Percentiles rank a stretch among this genome's conserved stretches.
These are phyloP conservation scores for Globisporangium mamillatum DNA, from an alignment of 352 stramenopile genomes.

Conservation along the genomic window DNA sequence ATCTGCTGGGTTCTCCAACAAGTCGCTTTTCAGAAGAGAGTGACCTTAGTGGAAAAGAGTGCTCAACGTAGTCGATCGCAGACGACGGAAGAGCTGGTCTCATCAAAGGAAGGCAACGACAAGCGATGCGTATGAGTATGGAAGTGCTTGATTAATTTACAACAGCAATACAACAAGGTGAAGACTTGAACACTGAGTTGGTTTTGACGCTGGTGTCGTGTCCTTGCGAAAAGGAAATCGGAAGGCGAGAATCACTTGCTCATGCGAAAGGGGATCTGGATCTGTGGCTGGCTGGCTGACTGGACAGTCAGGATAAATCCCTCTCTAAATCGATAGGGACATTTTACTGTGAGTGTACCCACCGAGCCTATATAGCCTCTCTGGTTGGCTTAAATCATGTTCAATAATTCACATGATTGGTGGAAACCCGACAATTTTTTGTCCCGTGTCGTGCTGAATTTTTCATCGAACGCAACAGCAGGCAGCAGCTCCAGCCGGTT, in stretches of 20 bases:
- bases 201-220: not conserved
- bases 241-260: not conserved
- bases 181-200: not conserved
- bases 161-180: not conserved
- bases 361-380: not conserved
- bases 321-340: not conserved
- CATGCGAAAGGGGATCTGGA: not conserved
- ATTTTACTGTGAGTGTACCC: not conserved
- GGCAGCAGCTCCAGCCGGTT: not conserved
- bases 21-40: conserved; percentile 52
- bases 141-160: conserved; percentile 16
- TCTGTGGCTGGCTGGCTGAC: not conserved
- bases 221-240: not conserved
- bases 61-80: conserved; percentile 29
- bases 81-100: conserved; percentile 3
- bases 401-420: not conserved
- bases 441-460: conserved; percentile 4
- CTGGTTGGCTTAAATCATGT: conserved; percentile 2
- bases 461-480: not conserved
- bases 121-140: conserved; percentile 6
- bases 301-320: not conserved
- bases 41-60: conserved; percentile 45
- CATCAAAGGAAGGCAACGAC: not conserved
- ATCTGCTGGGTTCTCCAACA: conserved; percentile 45
- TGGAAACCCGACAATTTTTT: not conserved